Conservation (phyloP, 2,329 filamentous ascomycete genomes). For the Tolypocladium pustulatum region DNA sequence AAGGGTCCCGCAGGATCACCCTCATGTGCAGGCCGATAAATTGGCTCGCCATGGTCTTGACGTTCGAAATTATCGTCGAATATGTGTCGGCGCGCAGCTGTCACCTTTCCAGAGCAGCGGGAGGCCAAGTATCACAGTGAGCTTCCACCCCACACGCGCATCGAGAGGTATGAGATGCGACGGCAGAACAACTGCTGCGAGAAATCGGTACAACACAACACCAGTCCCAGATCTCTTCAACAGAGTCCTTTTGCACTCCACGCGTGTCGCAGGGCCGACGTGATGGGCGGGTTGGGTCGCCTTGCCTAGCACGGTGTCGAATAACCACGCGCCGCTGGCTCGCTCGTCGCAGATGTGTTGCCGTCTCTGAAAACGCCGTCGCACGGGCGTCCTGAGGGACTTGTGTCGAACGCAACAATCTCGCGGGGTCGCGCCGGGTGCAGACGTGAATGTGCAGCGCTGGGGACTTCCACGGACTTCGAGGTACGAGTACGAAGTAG, state of each 20-base stretch:
- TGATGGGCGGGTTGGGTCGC: background rate
- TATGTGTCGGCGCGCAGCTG: background rate
- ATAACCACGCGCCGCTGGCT: background rate
- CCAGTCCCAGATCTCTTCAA: background rate
- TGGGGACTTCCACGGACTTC: background rate
- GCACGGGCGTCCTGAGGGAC: background rate
- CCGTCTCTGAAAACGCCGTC: background rate
- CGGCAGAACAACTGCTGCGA: background rate
- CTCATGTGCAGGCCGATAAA: conserved; percentile 70
- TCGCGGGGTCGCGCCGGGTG: background rate
- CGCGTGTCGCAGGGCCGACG: background rate
- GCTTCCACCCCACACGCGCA: background rate
- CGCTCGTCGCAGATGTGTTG: background rate
- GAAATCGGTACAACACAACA: background rate
- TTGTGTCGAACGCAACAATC: background rate
- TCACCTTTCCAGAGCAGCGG: background rate
- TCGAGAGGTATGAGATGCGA: background rate
- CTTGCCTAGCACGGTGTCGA: background rate
- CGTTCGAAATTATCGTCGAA: background rate
- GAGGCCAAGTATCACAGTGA: background rate
- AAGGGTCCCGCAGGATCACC: conserved; percentile 58
- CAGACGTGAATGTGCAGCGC: background rate
- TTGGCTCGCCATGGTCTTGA: conserved; percentile 37
- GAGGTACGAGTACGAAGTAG: background rate
- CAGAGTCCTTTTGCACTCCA: background rate